Percentiles rank a stretch among this genome's conserved stretches.
Evolutionary conservation across 2,329 filamentous ascomycete species (phyloP).

Genomic region (Neonectria sp.): DNA sequence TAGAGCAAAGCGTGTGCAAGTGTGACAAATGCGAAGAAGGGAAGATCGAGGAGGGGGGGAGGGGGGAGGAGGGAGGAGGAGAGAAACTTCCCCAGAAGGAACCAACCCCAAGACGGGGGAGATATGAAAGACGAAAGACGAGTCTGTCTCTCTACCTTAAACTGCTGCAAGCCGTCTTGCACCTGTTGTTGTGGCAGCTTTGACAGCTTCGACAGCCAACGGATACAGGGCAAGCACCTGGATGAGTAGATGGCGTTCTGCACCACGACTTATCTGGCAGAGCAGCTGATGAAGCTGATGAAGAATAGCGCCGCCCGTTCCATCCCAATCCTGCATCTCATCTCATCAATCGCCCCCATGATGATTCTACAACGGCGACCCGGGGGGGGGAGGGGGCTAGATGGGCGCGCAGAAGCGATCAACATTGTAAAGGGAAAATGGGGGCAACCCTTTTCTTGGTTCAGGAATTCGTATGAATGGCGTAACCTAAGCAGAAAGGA

Average conservation of each 20-base stretch:
- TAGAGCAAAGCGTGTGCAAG: conserved; percentile 29
- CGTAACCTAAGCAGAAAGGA: conserved; percentile 16
- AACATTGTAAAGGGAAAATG: not conserved
- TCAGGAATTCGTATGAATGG: conserved; percentile 7
- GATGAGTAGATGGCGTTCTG: conserved; percentile 29
- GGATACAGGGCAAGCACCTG: not conserved
- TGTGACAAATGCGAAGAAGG: conserved; percentile 29
- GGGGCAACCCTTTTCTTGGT: conserved; percentile 5
- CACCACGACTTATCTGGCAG: conserved; percentile 36
- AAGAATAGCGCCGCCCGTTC: conserved; percentile 12
- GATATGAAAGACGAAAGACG: not conserved
- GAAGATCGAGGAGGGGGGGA: not conserved
- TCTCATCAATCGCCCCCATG: not conserved
- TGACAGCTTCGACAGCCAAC: not conserved
- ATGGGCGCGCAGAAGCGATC: conserved; percentile 8
- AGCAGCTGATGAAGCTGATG: conserved; percentile 23
- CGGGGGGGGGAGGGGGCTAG: not conserved
- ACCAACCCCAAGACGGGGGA: conserved; percentile 4
- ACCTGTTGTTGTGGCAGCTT: not conserved
- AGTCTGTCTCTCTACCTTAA: not conserved
- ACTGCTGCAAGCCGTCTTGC: not conserved
- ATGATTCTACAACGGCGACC: not conserved
- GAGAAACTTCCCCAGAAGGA: conserved; percentile 23
- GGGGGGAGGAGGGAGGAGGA: not conserved
- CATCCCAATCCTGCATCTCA: not conserved